phyloP scores from a whole-genome alignment of 2,329 filamentous ascomycete species.

The Bipolaris sorokiniana region DNA sequence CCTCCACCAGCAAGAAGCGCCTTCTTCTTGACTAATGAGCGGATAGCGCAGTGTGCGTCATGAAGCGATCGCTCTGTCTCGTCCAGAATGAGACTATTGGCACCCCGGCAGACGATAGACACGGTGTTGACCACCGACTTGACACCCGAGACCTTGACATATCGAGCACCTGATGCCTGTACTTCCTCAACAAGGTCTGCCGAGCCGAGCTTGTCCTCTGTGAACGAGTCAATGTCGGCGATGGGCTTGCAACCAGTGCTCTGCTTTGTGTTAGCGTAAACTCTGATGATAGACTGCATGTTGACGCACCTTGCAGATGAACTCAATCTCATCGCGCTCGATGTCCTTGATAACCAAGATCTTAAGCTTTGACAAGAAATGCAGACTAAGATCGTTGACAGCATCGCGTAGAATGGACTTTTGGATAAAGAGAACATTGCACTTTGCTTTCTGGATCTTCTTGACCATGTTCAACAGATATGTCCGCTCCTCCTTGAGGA shows the following conservation, averaged over 20 bases:
- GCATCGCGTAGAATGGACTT: slow-evolving; percentile 98
- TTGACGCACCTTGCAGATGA: slow-evolving; percentile 78
- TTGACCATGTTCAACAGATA: slow-evolving; percentile 99
- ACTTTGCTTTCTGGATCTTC: slow-evolving; percentile 99
- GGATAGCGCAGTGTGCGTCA: slow-evolving; percentile 96
- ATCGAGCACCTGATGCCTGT: slow-evolving; percentile 82
- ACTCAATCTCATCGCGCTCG: slow-evolving; percentile 97
- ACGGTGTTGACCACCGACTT: slow-evolving; percentile 84
- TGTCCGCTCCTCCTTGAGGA: slow-evolving; percentile 97
- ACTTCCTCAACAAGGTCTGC: slow-evolving; percentile 95
- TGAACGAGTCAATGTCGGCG: slow-evolving; percentile 97
- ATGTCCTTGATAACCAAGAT: slow-evolving; percentile 97
- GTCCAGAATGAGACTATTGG: slow-evolving; percentile 92
- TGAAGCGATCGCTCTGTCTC: slow-evolving; percentile 96
- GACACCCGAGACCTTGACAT: slow-evolving; percentile 94
- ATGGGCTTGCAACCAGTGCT: slow-evolving; percentile 98
- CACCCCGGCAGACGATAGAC: slow-evolving; percentile 91
- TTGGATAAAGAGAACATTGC: slow-evolving; percentile 96
- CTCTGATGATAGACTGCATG: slow-evolving; percentile 15
- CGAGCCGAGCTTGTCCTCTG: slow-evolving; percentile 94
- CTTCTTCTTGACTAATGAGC: slow-evolving; percentile 98
- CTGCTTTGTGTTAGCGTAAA: slow-evolving; percentile 29
- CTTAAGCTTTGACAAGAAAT: slow-evolving; percentile 96
- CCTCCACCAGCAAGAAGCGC: slow-evolving; percentile 97
- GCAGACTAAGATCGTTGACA: slow-evolving; percentile 94